Base-by-base conservation (phyloP, 2,329 filamentous ascomycete species). In the Colletotrichum sansevieriae region DNA sequence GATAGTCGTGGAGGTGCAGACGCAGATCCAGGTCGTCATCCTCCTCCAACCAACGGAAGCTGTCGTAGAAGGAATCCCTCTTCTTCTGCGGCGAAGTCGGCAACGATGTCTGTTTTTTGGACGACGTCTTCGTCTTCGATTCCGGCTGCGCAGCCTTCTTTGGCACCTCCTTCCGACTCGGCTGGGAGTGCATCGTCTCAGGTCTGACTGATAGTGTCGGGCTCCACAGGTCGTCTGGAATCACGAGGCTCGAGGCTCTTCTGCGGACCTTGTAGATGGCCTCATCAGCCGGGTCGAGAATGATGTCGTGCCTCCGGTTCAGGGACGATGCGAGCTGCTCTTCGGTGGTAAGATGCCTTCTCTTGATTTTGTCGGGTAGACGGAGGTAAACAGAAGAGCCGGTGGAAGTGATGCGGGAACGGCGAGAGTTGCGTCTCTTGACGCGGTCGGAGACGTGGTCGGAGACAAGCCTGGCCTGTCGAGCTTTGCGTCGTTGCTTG, bases 11-110 rank as follows among this genome's bases (percentile, higher is more conserved):
- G 37, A 94, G 79, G 43, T 85, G 85, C 43, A 95, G 83, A 51
- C 87, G 83, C 25, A 91, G 78, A 73, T 95, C 91, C 37, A 95
- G 81, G 60, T 92, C 87, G 18, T 90, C 87, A 61, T 92, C 89
- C 65, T 93, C 90, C 35, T 94, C 91, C 29, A 94, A 81, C 91
- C 91, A 93, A 56, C 89, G 85, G 72, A 94, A 91, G 75, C 85
- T 90, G 70, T 93, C 89, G 57, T 88, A 87, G 65, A 92, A 82
- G 1, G 86, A 86, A 58, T 87, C 83, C 41, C 86, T 79, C 72
- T 86, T 75, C 35, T 68, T 69, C 35, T 63, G 29, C 5, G 60
- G 68, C 15, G 57, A 44, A n/a, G 57, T 20, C 25, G 55, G 44
- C 15, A 35, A 15, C n/a, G n/a, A 20, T 43, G 41, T 39, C 47